Percentiles rank a stretch among this genome's conserved stretches.
phyloP scores from a whole-genome alignment of 176 grass and related monocot genomes.

The Ensete ventricosum region DNA sequence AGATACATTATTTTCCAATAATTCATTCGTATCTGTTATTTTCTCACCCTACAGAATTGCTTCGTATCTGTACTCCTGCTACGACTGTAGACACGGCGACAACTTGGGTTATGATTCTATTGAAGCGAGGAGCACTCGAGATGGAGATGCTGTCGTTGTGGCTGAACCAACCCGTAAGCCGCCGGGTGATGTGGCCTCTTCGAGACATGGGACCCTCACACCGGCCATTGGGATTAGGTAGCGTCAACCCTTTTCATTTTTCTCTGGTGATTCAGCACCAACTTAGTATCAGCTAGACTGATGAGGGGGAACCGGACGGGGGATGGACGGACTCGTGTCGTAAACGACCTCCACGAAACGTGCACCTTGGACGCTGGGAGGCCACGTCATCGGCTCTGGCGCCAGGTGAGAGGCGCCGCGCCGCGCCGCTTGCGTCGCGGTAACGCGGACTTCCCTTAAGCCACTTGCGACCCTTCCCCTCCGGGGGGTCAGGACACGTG shows the following conservation, averaged over 20 bases:
- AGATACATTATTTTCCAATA: no score
- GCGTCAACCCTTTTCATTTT: not conserved
- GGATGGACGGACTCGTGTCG: not conserved
- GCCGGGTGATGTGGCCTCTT: no score
- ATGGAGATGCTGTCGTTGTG: no score
- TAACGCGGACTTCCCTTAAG: not conserved
- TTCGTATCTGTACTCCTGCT: no score
- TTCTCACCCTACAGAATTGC: no score
- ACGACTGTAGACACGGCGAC: no score
- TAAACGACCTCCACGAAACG: not conserved
- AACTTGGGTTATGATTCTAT: no score
- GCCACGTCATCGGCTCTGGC: not conserved
- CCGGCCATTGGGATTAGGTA: not conserved
- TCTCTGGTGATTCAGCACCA: not conserved
- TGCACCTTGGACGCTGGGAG: not conserved
- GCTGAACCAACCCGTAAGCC: no score
- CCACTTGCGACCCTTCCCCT: not conserved
- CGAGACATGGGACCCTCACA: not conserved
- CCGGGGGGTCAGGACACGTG: not conserved
- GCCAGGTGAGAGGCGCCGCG: not conserved
- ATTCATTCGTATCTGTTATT: no score
- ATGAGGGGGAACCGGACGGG: not conserved
- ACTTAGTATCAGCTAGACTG: not conserved
- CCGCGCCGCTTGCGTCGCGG: not conserved
- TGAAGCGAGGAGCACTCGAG: no score